Percentiles rank a stretch among this genome's conserved stretches.
phyloP scores from a whole-genome alignment of 495 filamentous ascomycete genomes.

The Talaromyces trachyspermus region DNA sequence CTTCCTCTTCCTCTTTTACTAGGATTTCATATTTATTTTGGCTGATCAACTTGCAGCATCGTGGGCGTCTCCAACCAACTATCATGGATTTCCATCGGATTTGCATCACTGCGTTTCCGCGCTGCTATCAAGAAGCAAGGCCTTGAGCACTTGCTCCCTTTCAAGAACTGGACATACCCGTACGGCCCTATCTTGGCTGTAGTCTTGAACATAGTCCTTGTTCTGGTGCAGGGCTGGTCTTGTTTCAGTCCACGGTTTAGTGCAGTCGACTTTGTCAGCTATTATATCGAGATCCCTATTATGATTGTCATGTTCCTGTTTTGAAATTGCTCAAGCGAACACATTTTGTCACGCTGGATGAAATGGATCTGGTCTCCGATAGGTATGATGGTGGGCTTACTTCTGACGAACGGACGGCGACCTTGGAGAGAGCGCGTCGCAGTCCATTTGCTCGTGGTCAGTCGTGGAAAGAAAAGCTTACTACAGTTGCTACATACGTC shows the following conservation, averaged over 20 bases:
- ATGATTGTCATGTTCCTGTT: slow-evolving; percentile 45
- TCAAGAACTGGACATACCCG: slow-evolving; percentile 56
- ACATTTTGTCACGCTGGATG: slow-evolving; percentile 23
- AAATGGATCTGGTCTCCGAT: slow-evolving; percentile 49
- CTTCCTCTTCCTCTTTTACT: no score
- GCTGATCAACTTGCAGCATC: slow-evolving; percentile 27
- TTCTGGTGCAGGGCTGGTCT: slow-evolving; percentile 55
- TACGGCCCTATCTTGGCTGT: slow-evolving; percentile 45
- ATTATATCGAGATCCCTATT: slow-evolving; percentile 43
- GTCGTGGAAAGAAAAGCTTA: slow-evolving; percentile 4
- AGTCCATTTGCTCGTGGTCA: slow-evolving; percentile 9
- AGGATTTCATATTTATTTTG: no score
- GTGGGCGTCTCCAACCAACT: slow-evolving; percentile 59
- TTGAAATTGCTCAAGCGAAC: slow-evolving; percentile 43
- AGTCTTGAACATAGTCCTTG: slow-evolving; percentile 45
- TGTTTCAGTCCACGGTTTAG: slow-evolving; percentile 47
- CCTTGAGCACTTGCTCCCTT: slow-evolving; percentile 51
- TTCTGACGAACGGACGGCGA: not conserved
- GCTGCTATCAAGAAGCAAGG: slow-evolving; percentile 43
- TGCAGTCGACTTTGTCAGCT: slow-evolving; percentile 44
- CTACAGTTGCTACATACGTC: slow-evolving; percentile 1
- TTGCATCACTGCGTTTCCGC: slow-evolving; percentile 54
- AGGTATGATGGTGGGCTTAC: slow-evolving; percentile 29
- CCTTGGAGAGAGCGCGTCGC: not conserved
- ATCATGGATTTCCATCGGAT: slow-evolving; percentile 51